phyloP scores from a whole-genome alignment of 352 stramenopile genomes.

The Discostella stelligera region DNA sequence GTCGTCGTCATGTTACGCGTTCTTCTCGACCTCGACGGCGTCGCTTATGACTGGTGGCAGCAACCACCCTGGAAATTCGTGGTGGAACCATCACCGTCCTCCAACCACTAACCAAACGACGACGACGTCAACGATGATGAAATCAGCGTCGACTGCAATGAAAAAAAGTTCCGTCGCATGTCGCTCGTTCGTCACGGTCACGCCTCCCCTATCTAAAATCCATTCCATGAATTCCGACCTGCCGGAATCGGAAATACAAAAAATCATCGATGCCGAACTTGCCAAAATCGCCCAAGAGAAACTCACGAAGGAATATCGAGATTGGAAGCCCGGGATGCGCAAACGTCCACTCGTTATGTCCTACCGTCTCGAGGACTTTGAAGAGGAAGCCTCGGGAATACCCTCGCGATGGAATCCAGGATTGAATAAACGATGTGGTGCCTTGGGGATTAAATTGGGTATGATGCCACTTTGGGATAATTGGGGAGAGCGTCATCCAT shows the following conservation, averaged over 20 bases:
- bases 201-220: conserved; percentile 38
- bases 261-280: conserved; percentile 67
- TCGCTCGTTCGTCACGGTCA: conserved; percentile 5
- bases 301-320: conserved; percentile 43
- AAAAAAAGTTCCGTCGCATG: no score
- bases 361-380: conserved; percentile 69
- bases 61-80: no score
- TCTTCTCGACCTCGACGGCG: not conserved
- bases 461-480: conserved; percentile 98
- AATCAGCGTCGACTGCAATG: no score
- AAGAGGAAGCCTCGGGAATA: conserved; percentile 50
- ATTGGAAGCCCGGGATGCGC: conserved; percentile 79
- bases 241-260: conserved; percentile 63
- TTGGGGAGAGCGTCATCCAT: conserved; percentile 94
- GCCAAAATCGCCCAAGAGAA: conserved; percentile 60
- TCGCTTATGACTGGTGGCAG: not conserved
- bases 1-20: not conserved
- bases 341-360: conserved; percentile 70
- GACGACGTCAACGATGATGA: no score
- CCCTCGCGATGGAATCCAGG: conserved; percentile 64
- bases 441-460: conserved; percentile 92
- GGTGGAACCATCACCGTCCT: no score
- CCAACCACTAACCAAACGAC: no score
- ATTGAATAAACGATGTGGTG: conserved; percentile 73
- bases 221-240: conserved; percentile 55